Conservation (phyloP, 2,329 filamentous ascomycete genomes). For the Aschersonia sp. region DNA sequence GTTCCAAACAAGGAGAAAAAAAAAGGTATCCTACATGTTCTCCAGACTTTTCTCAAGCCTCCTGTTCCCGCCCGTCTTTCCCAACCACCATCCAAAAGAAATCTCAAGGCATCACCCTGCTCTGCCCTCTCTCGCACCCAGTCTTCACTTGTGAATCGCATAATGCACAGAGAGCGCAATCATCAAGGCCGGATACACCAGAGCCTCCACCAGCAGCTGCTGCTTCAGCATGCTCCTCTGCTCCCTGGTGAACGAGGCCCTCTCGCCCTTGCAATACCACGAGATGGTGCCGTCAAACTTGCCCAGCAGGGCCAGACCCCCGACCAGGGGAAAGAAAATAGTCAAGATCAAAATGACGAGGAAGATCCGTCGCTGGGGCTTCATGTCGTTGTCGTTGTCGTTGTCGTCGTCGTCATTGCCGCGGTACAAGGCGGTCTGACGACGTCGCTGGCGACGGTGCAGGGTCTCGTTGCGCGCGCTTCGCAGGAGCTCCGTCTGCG, state of each 20-base stretch:
- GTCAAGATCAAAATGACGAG: conserved; percentile 21
- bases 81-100: no score
- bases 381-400: conserved; percentile 4
- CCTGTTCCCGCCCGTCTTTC: no score
- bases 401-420: conserved; percentile 1
- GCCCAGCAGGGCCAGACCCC: conserved; percentile 27
- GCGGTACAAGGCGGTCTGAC: no score
- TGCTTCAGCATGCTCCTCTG: conserved; percentile 17
- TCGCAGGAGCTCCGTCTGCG: conserved; percentile 16
- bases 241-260: conserved; percentile 18
- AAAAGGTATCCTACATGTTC: neutral
- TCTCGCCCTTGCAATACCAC: conserved; percentile 34
- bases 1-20: neutral
- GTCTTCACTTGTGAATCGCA: conserved; percentile 8
- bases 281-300: conserved; percentile 28
- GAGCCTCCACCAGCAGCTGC: conserved; percentile 22
- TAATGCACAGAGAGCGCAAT: conserved; percentile 17
- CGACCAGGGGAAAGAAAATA: conserved; percentile 30
- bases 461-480: conserved; percentile 15
- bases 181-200: conserved; percentile 18
- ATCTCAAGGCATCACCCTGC: no score
- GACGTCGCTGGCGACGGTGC: conserved; percentile 8
- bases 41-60: neutral
- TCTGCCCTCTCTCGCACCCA: no score
- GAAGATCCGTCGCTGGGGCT: conserved; percentile 22